phyloP scores from a whole-genome alignment of 2,329 filamentous ascomycete genomes.

The Purpureocillium takamizusanense region DNA sequence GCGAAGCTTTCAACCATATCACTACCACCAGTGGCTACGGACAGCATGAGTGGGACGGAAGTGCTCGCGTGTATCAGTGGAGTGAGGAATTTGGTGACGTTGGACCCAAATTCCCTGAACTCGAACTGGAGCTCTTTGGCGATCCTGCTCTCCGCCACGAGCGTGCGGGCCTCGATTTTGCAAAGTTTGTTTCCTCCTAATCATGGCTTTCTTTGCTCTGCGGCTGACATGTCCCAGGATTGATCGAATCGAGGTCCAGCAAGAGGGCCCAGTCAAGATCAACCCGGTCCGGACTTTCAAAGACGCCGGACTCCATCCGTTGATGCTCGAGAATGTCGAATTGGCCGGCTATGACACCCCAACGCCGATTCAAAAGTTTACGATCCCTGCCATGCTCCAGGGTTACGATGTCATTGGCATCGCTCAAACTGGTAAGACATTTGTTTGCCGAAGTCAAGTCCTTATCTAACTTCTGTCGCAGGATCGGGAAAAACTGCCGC shows the following conservation, averaged over 20 bases:
- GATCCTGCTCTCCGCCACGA: slow-evolving; percentile 37
- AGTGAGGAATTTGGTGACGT: slow-evolving; percentile 79
- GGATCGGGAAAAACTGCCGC: slow-evolving; percentile 95
- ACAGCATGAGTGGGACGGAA: slow-evolving; percentile 34
- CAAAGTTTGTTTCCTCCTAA: slow-evolving; percentile 38
- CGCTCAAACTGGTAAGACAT: slow-evolving; percentile 74
- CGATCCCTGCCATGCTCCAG: slow-evolving; percentile 67
- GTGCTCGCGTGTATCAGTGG: slow-evolving; percentile 71
- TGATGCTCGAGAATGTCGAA: slow-evolving; percentile 68
- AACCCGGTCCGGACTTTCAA: slow-evolving; percentile 51
- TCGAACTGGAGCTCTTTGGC: slow-evolving; percentile 72
- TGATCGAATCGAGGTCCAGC: slow-evolving; percentile 41
- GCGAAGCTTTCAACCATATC: slow-evolving; percentile 39
- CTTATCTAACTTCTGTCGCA: slow-evolving; percentile 24
- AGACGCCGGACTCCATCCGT: slow-evolving; percentile 75
- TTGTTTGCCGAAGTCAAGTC: background rate
- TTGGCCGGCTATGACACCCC: slow-evolving; percentile 62
- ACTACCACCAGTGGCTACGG: slow-evolving; percentile 10
- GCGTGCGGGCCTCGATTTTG: slow-evolving; percentile 52
- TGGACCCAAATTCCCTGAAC: slow-evolving; percentile 57
- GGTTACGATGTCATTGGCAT: slow-evolving; percentile 80
- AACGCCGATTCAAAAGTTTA: slow-evolving; percentile 82
- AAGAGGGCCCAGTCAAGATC: slow-evolving; percentile 47
- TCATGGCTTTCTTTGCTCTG: slow-evolving; percentile 8
- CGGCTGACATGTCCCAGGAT: slow-evolving; percentile 33